A percentile compares a stretch with the other conserved stretches of the same genome.
phyloP scores from a whole-genome alignment of 1,139 yeast genomes.

The Scheffersomyces insectosa region DNA sequence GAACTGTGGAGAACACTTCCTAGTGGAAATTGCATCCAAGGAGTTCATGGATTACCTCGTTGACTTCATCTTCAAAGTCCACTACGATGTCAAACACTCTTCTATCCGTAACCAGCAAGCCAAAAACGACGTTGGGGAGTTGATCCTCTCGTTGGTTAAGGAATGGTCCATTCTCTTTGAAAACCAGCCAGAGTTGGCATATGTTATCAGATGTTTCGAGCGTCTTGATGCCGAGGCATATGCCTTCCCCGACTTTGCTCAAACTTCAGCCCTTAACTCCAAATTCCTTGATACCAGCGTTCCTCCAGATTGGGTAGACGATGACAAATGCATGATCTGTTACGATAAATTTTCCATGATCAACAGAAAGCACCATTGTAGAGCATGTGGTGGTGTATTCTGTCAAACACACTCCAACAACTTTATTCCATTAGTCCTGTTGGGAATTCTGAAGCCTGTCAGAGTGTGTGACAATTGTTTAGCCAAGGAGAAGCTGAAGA shows the following conservation, averaged over 20 bases:
- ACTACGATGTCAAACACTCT: conserved; percentile 34
- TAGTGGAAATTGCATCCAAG: conserved; percentile 75
- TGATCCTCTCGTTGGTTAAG: conserved; percentile 66
- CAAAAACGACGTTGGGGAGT: conserved; percentile 57
- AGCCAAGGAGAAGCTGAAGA: conserved; percentile 49
- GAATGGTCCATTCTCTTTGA: conserved; percentile 78
- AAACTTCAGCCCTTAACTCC: conserved; percentile 31
- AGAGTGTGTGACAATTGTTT: conserved; percentile 92
- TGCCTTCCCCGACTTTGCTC: conserved; percentile 61
- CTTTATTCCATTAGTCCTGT: conserved; percentile 67
- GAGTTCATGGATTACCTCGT: conserved; percentile 83
- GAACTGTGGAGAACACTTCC: conserved; percentile 87
- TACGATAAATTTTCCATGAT: conserved; percentile 77
- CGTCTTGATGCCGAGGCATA: conserved; percentile 64
- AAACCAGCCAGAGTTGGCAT: conserved; percentile 64
- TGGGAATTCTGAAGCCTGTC: conserved; percentile 87
- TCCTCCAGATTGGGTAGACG: conserved; percentile 98
- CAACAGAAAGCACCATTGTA: conserved; percentile 92
- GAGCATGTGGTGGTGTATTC: conserved; percentile 95
- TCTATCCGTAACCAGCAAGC: conserved; percentile 38
- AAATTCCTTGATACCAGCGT: conserved; percentile 81
- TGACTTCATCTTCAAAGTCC: conserved; percentile 38
- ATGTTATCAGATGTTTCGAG: conserved; percentile 63
- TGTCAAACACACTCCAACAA: conserved; percentile 82
- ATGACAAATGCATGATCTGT: conserved; percentile 94